Percentiles rank a stretch among this genome's conserved stretches.
phyloP scores from a whole-genome alignment of 208 protist genomes.

The Crithidia bombi region DNA sequence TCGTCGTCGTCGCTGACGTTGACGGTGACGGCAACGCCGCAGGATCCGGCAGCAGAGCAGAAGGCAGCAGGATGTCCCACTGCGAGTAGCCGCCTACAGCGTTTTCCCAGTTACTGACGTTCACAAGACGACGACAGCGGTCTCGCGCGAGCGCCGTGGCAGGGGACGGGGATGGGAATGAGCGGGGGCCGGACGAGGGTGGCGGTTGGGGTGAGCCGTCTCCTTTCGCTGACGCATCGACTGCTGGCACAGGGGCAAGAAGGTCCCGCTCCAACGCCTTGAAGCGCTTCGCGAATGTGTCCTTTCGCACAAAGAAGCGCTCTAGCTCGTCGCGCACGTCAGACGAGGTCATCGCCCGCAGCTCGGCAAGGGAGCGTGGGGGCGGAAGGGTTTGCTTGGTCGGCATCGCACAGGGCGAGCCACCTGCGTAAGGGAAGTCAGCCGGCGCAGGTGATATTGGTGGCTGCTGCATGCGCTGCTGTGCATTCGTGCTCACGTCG shows the following conservation, averaged over 20 bases:
- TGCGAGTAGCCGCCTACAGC: slow-evolving; percentile 19
- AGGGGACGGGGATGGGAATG: background rate
- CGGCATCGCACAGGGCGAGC: slow-evolving; percentile 35
- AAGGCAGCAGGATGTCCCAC: slow-evolving; percentile 69
- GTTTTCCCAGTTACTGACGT: slow-evolving; percentile 53
- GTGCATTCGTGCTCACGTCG: too few species aligned
- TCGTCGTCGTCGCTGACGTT: background rate
- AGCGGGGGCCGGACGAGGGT: too few species aligned
- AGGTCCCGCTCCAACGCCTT: slow-evolving; percentile 10
- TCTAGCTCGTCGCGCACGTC: slow-evolving; percentile 72
- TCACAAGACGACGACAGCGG: slow-evolving; percentile 57
- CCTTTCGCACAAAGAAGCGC: slow-evolving; percentile 62
- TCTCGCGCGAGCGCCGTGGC: slow-evolving; percentile 28
- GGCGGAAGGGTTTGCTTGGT: slow-evolving; percentile 2
- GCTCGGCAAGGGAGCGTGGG: slow-evolving; percentile 27
- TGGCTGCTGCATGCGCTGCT: background rate
- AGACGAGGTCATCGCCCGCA: slow-evolving; percentile 64
- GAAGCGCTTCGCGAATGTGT: slow-evolving; percentile 39
- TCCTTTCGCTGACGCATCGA: background rate
- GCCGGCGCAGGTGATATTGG: background rate
- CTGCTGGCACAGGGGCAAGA: background rate
- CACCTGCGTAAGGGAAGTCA: slow-evolving; percentile 31
- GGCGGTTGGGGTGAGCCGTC: background rate
- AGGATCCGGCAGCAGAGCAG: slow-evolving; percentile 40
- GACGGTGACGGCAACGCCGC: background rate